phyloP scores from a whole-genome alignment of 495 filamentous ascomycete genomes.

The Penicillium macrosclerotiorum region DNA sequence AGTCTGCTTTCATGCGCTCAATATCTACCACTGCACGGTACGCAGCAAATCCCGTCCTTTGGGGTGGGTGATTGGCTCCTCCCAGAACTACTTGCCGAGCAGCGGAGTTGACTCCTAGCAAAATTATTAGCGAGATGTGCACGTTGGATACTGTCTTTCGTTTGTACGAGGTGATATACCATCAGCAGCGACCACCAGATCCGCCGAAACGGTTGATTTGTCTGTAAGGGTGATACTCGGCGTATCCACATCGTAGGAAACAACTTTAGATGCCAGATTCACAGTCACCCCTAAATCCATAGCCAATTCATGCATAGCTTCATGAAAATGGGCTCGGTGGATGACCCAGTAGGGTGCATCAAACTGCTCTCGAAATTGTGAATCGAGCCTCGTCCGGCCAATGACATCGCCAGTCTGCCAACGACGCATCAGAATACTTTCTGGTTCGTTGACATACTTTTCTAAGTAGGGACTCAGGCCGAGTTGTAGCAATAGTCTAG shows the following conservation, averaged over 20 bases:
- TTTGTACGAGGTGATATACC: conserved; percentile 31
- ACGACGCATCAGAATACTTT: conserved; percentile 32
- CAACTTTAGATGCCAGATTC: not conserved
- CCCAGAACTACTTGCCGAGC: conserved; percentile 27
- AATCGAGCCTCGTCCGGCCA: conserved; percentile 31
- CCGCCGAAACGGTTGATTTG: conserved; percentile 1
- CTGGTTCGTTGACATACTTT: conserved; percentile 26
- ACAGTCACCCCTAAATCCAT: conserved; percentile 11
- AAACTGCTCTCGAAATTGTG: conserved; percentile 33
- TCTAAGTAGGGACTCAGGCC: conserved; percentile 32
- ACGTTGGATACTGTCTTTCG: too few relatives aligned
- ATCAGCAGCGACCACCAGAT: conserved; percentile 11
- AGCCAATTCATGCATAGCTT: conserved; percentile 38
- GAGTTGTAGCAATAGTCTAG: conserved; percentile 37
- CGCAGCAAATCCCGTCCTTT: conserved; percentile 34
- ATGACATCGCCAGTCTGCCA: conserved; percentile 40
- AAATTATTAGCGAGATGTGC: too few relatives aligned
- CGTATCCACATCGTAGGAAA: conserved; percentile 2
- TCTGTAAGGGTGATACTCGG: not conserved
- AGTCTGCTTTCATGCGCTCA: conserved; percentile 34
- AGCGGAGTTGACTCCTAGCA: conserved; percentile 29
- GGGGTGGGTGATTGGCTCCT: conserved; percentile 15
- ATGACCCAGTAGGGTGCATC: conserved; percentile 52
- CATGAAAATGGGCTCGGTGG: conserved; percentile 55
- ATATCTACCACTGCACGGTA: conserved; percentile 45